Base-by-base conservation (phyloP, 2,329 filamentous ascomycete species). In the Hypoxylon sp. region DNA sequence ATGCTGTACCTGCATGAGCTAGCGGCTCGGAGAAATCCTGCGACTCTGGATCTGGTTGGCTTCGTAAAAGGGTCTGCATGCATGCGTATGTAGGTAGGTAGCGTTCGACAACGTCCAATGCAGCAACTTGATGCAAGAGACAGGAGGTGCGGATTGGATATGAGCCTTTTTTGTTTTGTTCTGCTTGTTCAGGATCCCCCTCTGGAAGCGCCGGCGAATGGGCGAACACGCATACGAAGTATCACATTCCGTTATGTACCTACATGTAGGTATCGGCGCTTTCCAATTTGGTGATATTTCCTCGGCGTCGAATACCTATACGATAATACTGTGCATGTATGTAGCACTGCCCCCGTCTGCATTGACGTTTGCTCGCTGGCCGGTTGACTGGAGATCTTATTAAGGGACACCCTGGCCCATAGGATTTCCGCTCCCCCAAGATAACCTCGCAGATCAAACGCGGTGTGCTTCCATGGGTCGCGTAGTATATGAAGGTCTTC, bases 341-440 rank as follows among this genome's bases (percentile, higher is more conserved):
- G 30, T 33, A 40, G 32, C 53, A 54, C 32, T 36, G 49, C 50
- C 50, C 53, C 46, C 18, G 14, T 33, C 38, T 30, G 49, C 49
- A 56, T 51, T 51, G 30, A 56, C 56, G 44, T 54, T 64, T 53
- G 46, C 16, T 54, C 49, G 32, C 40, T 24, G 18, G 11, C 16
- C 12, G 30, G 42, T 46, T 45, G 32, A 50, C 48, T 26, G 55
- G 40, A 58, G 59, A 68, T 68, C 66, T 63, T 68, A 64, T 66
- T 65, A 68, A 66, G 52, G 54, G 55, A 61, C 36, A 63, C 54
- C 66, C 63, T 44, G 40, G 63, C 36, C 56, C 51, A 63, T 66
- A 64, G 62, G 66, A 66, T 68, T 68, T 63, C 38, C 61, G 50
- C 52, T 67, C 64, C 64, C 61, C 64, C 61, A 62, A 60, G 61